phyloP scores from a whole-genome alignment of 2,329 filamentous ascomycete species.

The Botrytis galanthina region DNA sequence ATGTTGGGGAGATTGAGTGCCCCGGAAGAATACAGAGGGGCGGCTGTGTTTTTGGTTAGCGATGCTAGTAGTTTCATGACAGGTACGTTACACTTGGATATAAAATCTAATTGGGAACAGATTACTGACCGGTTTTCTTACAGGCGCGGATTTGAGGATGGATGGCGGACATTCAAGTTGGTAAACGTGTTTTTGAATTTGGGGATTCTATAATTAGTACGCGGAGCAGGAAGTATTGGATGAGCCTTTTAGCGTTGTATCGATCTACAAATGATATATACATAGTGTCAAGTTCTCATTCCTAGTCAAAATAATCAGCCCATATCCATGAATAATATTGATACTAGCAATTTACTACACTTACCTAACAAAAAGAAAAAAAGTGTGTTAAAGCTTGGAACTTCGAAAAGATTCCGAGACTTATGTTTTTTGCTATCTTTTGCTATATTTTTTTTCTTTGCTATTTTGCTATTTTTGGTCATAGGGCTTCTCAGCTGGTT shows the following conservation, averaged over 20 bases:
- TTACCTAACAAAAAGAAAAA: not conserved
- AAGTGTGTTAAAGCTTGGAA: too few species aligned
- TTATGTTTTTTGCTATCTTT: too few species aligned
- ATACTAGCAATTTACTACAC: not conserved
- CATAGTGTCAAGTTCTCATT: not conserved
- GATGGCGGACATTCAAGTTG: conserved; percentile 8
- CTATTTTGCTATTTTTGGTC: not conserved
- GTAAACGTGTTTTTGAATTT: not conserved
- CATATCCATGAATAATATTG: too few species aligned
- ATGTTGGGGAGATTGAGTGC: conserved; percentile 72
- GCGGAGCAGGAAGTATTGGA: too few species aligned
- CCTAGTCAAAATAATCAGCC: not conserved
- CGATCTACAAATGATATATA: not conserved
- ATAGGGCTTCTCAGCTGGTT: not conserved
- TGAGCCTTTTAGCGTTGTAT: not conserved
- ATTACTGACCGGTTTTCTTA: not conserved
- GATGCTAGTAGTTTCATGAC: conserved; percentile 71
- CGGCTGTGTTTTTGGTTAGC: conserved; percentile 65
- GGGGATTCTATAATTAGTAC: too few species aligned
- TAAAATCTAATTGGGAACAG: not conserved
- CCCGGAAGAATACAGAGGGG: conserved; percentile 69
- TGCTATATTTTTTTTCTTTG: too few species aligned
- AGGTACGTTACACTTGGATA: conserved; percentile 39
- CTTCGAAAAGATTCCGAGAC: too few species aligned
- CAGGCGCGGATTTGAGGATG: not conserved